These are phyloP conservation scores for Solanum hybrid DNA, from an alignment of 305 asterid genomes.

Conservation along the genomic window DNA sequence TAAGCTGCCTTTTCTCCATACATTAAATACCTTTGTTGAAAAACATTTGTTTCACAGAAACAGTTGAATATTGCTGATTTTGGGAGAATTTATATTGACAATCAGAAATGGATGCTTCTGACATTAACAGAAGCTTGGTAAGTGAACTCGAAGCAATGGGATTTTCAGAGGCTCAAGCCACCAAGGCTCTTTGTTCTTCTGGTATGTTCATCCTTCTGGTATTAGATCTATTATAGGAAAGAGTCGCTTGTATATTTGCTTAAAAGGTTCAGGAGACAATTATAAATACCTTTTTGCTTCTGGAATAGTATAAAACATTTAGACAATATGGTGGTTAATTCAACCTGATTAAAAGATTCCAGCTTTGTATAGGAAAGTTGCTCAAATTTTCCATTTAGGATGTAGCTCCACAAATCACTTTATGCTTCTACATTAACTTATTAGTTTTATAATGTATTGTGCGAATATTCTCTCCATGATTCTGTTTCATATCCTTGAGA, in stretches of 20 bases:
- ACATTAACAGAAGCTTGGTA: conserved; percentile 39
- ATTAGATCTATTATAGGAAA: not conserved
- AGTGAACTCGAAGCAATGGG: conserved; percentile 63
- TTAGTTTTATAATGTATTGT: not conserved
- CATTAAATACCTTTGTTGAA: not conserved
- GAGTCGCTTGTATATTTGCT: not conserved
- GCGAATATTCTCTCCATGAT: not conserved
- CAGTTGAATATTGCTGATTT: not conserved
- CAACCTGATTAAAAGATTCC: not conserved
- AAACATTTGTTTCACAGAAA: conserved; percentile 2
- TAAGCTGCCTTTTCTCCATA: not conserved
- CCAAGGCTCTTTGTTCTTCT: conserved; percentile 42
- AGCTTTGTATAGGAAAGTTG: not conserved
- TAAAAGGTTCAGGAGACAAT: not conserved
- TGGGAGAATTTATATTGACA: not conserved
- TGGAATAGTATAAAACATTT: not conserved
- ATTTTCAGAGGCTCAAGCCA: conserved; percentile 45
- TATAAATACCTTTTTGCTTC: not conserved
- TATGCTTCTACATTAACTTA: not conserved
- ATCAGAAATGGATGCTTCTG: conserved; percentile 28
- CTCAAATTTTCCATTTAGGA: not conserved
- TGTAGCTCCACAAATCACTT: not conserved
- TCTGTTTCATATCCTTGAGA: not conserved
- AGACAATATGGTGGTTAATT: not conserved
- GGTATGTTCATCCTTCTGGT: conserved; percentile 31